A percentile compares a stretch with the other conserved stretches of the same genome.
These are phyloP conservation scores for Tuber indicum DNA, from an alignment of 495 filamentous ascomycete genomes.

Conservation along the genomic window DNA sequence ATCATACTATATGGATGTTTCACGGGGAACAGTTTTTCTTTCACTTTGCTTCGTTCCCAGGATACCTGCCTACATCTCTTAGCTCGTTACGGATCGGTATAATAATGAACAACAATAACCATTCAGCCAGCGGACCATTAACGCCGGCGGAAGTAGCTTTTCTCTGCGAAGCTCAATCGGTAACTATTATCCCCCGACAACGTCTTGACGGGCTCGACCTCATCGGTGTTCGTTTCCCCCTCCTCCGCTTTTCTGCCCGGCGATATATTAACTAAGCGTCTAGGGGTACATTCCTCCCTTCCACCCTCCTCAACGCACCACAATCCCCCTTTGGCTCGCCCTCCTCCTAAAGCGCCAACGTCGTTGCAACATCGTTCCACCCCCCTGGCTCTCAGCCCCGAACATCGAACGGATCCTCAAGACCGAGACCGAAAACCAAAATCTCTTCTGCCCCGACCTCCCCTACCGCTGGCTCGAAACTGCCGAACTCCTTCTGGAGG, in stretches of 20 bases:
- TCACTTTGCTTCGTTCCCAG: background rate
- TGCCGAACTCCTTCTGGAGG: constrained; percentile 73
- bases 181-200: constrained; percentile 88
- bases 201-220: constrained; percentile 76
- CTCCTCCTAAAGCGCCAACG: constrained; percentile 91
- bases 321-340: constrained; percentile 92
- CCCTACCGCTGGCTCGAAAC: constrained; percentile 95
- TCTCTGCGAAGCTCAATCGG: constrained; percentile 91
- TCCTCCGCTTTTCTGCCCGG: background rate
- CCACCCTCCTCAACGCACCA: constrained; percentile 69
- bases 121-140: constrained; percentile 24
- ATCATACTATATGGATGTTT: background rate
- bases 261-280: constrained; percentile 15
- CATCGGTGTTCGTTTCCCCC: constrained; percentile 61
- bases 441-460: constrained; percentile 68
- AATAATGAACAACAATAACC: background rate
- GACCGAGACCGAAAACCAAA: constrained; percentile 62
- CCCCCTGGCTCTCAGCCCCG: constrained; percentile 72
- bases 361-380: constrained; percentile 86
- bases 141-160: constrained; percentile 88
- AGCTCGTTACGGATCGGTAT: background rate
- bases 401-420: constrained; percentile 69
- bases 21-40: background rate
- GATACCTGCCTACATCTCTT: background rate
- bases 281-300: constrained; percentile 74